A percentile compares a stretch with the other conserved stretches of the same genome.
Conservation (phyloP, 2,329 filamentous ascomycete genomes). For the Fusarium devonianum region DNA sequence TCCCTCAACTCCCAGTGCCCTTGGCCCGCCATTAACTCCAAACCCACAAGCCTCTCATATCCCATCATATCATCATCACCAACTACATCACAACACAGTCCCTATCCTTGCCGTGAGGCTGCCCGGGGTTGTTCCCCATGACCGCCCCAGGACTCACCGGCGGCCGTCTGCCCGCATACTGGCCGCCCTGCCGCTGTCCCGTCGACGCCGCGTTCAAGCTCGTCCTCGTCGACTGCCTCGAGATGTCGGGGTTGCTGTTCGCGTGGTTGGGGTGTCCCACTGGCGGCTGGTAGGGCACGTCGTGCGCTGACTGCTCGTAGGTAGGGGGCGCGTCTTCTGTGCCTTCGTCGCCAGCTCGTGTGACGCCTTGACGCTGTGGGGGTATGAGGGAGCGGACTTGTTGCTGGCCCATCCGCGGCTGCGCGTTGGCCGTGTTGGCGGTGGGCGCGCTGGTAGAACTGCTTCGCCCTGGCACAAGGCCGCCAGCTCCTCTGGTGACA, state of each 20-base stretch:
- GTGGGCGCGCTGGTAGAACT: conserved; percentile 36
- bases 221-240: conserved; percentile 36
- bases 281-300: conserved; percentile 60
- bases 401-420: conserved; percentile 37
- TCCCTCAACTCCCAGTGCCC: conserved; percentile 5
- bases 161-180: conserved; percentile 35
- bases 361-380: conserved; percentile 48
- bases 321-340: conserved; percentile 63
- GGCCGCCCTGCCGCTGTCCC: conserved; percentile 28
- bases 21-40: neutral
- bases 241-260: conserved; percentile 43
- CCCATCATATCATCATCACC: conserved; percentile 13
- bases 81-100: conserved; percentile 33
- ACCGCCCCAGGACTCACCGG: conserved; percentile 36
- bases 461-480: conserved; percentile 34
- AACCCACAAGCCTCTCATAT: neutral
- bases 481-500: conserved; percentile 25
- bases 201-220: conserved; percentile 15
- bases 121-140: conserved; percentile 24
- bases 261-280: conserved; percentile 59
- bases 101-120: conserved; percentile 18
- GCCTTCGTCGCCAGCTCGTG: conserved; percentile 48
- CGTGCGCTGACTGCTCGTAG: conserved; percentile 64
- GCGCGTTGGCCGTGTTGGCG: conserved; percentile 26
- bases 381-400: conserved; percentile 55